Percentiles rank a stretch among this genome's conserved stretches.
phyloP scores from a whole-genome alignment of 306 rosid genomes.

The Dalbergia cultrata region DNA sequence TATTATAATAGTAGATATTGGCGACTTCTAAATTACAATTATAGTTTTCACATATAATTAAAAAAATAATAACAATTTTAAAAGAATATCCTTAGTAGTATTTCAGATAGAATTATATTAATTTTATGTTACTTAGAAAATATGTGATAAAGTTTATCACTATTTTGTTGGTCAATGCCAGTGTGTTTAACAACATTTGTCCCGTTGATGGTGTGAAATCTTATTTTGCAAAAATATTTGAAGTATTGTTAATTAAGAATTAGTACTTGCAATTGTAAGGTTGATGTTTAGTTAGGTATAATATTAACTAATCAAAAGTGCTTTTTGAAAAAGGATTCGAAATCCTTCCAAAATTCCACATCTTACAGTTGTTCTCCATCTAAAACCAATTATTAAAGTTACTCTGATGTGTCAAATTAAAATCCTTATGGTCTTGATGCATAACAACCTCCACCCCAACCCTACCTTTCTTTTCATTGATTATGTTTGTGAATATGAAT shows the following conservation, averaged over 20 bases:
- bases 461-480: conserved; percentile 6
- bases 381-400: conserved; percentile 42
- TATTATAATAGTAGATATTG: too few relatives aligned
- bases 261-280: neutral
- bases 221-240: neutral
- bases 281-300: conserved; percentile 23
- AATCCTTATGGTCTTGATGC: conserved; percentile 33
- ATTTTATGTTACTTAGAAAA: neutral
- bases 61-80: too few relatives aligned
- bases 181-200: neutral
- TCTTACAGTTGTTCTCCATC: conserved; percentile 64
- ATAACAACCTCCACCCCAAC: conserved; percentile 35
- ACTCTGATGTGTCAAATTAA: conserved; percentile 47
- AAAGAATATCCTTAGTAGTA: too few relatives aligned
- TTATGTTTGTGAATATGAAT: conserved; percentile 20
- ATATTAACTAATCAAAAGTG: conserved; percentile 35
- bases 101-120: too few relatives aligned
- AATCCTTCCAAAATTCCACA: conserved; percentile 42
- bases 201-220: neutral
- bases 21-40: too few relatives aligned
- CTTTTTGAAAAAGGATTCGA: conserved; percentile 23
- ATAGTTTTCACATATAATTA: too few relatives aligned
- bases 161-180: neutral
- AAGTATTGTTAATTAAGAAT: neutral
- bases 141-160: neutral